A percentile compares a stretch with the other conserved stretches of the same genome.
phyloP scores from a whole-genome alignment of 352 stramenopile genomes.

The Phytophthora lateralis region DNA sequence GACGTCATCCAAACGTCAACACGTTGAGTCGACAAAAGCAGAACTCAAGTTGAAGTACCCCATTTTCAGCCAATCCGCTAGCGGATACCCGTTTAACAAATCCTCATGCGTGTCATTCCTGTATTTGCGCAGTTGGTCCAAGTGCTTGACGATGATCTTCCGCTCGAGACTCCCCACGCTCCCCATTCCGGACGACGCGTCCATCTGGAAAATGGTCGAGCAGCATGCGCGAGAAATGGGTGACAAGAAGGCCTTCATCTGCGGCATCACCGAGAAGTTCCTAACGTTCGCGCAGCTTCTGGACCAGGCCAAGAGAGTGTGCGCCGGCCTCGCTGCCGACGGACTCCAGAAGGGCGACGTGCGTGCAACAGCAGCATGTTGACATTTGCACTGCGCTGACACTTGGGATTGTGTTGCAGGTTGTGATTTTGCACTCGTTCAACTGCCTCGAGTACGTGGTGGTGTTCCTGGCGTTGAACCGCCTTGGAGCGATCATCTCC shows the following conservation, averaged over 20 bases:
- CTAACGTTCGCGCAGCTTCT: conserved; percentile 48
- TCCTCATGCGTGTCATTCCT: conserved; percentile 21
- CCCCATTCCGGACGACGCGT: conserved; percentile 40
- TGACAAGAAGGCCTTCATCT: conserved; percentile 47
- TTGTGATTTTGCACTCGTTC: conserved; percentile 56
- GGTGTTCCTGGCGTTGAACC: conserved; percentile 55
- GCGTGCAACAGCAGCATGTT: conserved; percentile 6
- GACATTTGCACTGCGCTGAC: neutral
- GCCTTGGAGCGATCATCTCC: conserved; percentile 49
- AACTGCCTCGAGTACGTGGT: conserved; percentile 70
- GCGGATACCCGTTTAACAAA: conserved; percentile 2
- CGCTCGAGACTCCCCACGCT: conserved; percentile 35
- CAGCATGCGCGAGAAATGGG: conserved; percentile 34
- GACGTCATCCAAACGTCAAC: too few species aligned
- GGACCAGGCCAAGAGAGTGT: conserved; percentile 34
- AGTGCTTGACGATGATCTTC: conserved; percentile 45
- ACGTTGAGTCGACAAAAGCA: too few species aligned
- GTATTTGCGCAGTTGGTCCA: conserved; percentile 20
- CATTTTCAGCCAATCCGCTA: conserved; percentile 21
- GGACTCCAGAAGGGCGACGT: conserved; percentile 60
- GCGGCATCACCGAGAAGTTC: conserved; percentile 44
- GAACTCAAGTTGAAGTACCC: conserved; percentile 24
- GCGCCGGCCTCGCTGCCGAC: conserved; percentile 41
- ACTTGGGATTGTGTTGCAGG: conserved; percentile 13
- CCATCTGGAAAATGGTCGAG: conserved; percentile 50